Conservation (phyloP, 106 monocot genomes). For the Chionographis japonica region DNA sequence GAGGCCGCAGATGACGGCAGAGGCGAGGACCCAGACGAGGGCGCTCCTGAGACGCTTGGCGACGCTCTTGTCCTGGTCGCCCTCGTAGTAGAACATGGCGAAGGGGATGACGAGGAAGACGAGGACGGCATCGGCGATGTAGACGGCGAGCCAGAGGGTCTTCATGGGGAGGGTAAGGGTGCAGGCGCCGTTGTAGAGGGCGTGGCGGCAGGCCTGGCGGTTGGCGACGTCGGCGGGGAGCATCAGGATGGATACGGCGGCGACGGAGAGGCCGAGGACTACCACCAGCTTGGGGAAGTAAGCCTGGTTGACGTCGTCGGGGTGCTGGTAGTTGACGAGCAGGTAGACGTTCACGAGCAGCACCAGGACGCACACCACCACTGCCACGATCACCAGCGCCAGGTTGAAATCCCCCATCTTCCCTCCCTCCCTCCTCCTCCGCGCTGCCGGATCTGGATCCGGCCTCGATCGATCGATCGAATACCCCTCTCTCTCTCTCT, state of each 20-base stretch:
- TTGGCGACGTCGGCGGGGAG: slow-evolving; percentile 97
- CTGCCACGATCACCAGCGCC: slow-evolving; percentile 84
- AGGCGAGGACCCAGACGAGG: slow-evolving; percentile 54
- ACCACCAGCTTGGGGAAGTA: slow-evolving; percentile 94
- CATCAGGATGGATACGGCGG: slow-evolving; percentile 95
- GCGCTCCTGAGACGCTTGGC: slow-evolving; percentile 76
- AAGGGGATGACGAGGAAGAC: slow-evolving; percentile 93
- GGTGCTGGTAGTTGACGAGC: slow-evolving; percentile 92
- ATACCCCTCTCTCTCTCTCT: too few relatives aligned
- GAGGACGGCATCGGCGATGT: slow-evolving; percentile 73
- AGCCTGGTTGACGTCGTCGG: slow-evolving; percentile 91
- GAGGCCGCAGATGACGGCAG: slow-evolving; percentile 75
- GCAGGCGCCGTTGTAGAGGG: slow-evolving; percentile 85
- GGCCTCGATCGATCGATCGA: not conserved
- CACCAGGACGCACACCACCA: slow-evolving; percentile 68
- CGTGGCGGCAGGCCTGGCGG: slow-evolving; percentile 69
- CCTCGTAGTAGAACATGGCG: slow-evolving; percentile 98
- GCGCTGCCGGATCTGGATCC: slow-evolving; percentile 13
- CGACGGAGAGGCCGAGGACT: slow-evolving; percentile 77
- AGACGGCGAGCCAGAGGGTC: slow-evolving; percentile 86
- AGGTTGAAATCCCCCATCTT: slow-evolving; percentile 95
- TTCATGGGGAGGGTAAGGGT: slow-evolving; percentile 86
- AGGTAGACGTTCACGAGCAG: slow-evolving; percentile 80
- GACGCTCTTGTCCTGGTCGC: slow-evolving; percentile 90
- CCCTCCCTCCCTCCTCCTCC: not conserved